Evolutionary conservation across 345 rosid species (phyloP).

Genomic region (Iberis pinnata): DNA sequence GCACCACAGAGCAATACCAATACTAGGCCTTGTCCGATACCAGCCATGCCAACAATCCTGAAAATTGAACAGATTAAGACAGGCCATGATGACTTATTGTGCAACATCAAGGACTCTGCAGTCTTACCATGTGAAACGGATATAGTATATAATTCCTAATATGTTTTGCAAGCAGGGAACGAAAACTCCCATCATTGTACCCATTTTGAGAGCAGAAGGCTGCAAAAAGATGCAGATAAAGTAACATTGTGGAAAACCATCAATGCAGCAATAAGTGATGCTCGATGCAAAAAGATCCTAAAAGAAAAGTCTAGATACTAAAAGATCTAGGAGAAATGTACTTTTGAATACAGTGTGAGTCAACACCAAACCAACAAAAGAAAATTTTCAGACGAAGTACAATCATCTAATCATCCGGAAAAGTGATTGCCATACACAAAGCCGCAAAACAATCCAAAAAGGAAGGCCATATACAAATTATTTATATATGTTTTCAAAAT

Average conservation of each 20-base stretch:
- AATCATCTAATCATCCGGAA: conserved; percentile 2
- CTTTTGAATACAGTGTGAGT: conserved; percentile 15
- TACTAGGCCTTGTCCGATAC: conserved; percentile 70
- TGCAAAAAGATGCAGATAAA: conserved; percentile 40
- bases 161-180: conserved; percentile 97
- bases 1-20: conserved; percentile 83
- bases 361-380: conserved; percentile 18
- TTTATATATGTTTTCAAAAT: background rate
- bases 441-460: conserved; percentile 9
- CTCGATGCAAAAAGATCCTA: background rate
- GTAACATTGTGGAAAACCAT: conserved; percentile 20
- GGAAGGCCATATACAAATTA: conserved; percentile 13
- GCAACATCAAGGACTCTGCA: conserved; percentile 15
- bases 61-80: conserved; percentile 31
- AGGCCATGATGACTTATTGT: conserved; percentile 18
- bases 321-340: conserved; percentile 5
- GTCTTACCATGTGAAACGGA: conserved; percentile 91
- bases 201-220: conserved; percentile 65
- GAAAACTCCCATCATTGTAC: conserved; percentile 98
- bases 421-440: conserved; percentile 11
- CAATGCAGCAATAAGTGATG: conserved; percentile 13
- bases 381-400: background rate
- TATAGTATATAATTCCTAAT: conserved; percentile 95
- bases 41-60: conserved; percentile 99
- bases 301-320: conserved; percentile 4